Percentiles rank a stretch among this genome's conserved stretches.
phyloP scores from a whole-genome alignment of 2,329 filamentous ascomycete species.

The Colletotrichum eremochloae region DNA sequence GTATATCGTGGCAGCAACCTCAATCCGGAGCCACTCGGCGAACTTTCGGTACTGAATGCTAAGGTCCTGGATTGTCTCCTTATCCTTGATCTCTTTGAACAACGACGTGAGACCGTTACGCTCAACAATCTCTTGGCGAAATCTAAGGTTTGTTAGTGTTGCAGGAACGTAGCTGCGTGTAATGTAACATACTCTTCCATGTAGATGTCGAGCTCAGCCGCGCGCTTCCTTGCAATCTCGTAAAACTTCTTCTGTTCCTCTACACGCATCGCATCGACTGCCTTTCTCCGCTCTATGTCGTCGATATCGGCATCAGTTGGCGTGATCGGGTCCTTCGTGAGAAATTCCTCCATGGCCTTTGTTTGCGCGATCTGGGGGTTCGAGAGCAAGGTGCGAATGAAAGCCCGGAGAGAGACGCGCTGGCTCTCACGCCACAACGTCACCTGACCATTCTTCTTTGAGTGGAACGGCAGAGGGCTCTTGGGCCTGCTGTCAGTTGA shows the following conservation, averaged over 20 bases:
- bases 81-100: conserved; percentile 92
- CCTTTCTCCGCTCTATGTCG: conserved; percentile 84
- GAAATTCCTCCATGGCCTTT: conserved; percentile 85
- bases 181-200: conserved; percentile 81
- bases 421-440: conserved; percentile 86
- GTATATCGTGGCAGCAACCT: conserved; percentile 96
- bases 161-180: conserved; percentile 27
- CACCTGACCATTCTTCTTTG: conserved; percentile 49
- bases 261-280: conserved; percentile 87
- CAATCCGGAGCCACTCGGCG: conserved; percentile 97
- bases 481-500: conserved; percentile 58
- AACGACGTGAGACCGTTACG: conserved; percentile 89
- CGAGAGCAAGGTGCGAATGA: conserved; percentile 86
- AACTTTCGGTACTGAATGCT: conserved; percentile 98
- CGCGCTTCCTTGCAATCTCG: conserved; percentile 91
- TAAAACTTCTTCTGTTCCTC: conserved; percentile 96
- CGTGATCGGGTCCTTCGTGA: conserved; percentile 79
- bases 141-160: conserved; percentile 57
- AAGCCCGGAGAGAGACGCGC: conserved; percentile 90
- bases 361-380: conserved; percentile 88
- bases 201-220: conserved; percentile 93
- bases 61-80: conserved; percentile 87
- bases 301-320: conserved; percentile 85
- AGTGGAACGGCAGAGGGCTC: conserved; percentile 50
- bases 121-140: conserved; percentile 76